Evolutionary conservation across 2,329 filamentous ascomycete genomes (phyloP).

Genomic region (Neocatenulostroma microsporum): DNA sequence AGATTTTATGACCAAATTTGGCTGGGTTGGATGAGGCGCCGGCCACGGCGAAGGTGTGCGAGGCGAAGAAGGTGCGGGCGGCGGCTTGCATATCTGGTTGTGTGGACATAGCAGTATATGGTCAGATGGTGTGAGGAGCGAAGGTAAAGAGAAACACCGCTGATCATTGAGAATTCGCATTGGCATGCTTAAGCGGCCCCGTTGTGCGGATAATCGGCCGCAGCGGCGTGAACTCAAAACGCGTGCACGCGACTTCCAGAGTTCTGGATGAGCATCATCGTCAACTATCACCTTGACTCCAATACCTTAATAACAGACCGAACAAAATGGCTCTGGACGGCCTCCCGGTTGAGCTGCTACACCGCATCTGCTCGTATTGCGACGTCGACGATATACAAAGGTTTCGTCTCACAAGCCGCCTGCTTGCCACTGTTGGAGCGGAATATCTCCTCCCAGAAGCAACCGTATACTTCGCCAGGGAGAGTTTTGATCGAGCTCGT

Average conservation of each 20-base stretch:
- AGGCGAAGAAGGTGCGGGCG: conserved; percentile 71
- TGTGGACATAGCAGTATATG: no score
- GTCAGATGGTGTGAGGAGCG: no score
- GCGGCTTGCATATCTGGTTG: conserved; percentile 53
- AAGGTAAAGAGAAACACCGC: no score
- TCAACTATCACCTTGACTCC: no score
- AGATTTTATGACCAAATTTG: conserved; percentile 88
- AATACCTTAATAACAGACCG: no score
- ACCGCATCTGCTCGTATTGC: background rate
- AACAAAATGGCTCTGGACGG: background rate
- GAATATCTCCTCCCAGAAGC: background rate
- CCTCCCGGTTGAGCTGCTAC: background rate
- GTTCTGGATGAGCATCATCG: no score
- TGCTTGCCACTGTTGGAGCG: background rate
- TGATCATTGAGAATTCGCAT: no score
- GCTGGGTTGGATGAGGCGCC: conserved; percentile 65
- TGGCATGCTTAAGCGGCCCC: no score
- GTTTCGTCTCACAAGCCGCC: background rate
- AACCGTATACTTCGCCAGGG: background rate
- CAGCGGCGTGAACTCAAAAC: no score
- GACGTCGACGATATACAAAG: background rate
- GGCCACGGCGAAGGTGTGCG: conserved; percentile 74
- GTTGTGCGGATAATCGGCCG: no score
- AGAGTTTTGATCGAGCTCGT: background rate
- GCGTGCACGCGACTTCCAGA: no score